Percentiles rank a stretch among this genome's conserved stretches.
Conservation (phyloP, 257 asterid genomes). For the Petunia axillaris region DNA sequence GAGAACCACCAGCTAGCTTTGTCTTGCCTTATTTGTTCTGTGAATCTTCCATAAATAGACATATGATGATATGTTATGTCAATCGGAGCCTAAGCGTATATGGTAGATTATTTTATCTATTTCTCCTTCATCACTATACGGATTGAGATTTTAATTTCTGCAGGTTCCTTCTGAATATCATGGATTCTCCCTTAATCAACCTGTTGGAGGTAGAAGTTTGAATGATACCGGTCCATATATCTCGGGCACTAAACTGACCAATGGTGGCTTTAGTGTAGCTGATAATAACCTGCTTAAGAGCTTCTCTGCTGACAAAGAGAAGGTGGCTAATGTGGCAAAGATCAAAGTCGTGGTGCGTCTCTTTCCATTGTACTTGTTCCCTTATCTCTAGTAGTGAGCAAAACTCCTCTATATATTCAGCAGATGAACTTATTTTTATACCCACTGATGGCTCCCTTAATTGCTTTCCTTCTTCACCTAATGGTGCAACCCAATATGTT, state of each 20-base stretch:
- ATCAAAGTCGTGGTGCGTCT: slow-evolving; percentile 48
- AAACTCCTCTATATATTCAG: too few relatives aligned
- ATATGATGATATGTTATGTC: too few relatives aligned
- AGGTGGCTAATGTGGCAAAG: slow-evolving; percentile 40
- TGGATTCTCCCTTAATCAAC: slow-evolving; percentile 32
- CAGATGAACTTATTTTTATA: too few relatives aligned
- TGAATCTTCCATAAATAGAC: too few relatives aligned
- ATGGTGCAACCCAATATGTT: not conserved
- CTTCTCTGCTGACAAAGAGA: slow-evolving; percentile 36
- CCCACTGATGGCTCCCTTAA: not conserved
- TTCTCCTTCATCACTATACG: too few relatives aligned
- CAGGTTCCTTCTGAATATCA: slow-evolving; percentile 22
- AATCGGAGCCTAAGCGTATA: too few relatives aligned
- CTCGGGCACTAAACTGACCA: slow-evolving; percentile 25
- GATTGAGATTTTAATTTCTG: too few relatives aligned
- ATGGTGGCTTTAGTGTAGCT: slow-evolving; percentile 25
- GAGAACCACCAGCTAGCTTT: too few relatives aligned
- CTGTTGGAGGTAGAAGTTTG: slow-evolving; percentile 27
- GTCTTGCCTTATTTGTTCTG: too few relatives aligned
- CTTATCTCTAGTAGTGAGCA: too few relatives aligned
- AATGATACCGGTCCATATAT: slow-evolving; percentile 36
- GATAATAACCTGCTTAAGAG: slow-evolving; percentile 35
- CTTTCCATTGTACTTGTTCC: not conserved
- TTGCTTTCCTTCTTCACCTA: not conserved
- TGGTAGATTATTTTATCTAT: too few relatives aligned